Evolutionary conservation across 2,329 filamentous ascomycete genomes (phyloP), one percentile per base, ranked within the genome.

Genomic region (Pseudofabraea citricarpa): DNA sequence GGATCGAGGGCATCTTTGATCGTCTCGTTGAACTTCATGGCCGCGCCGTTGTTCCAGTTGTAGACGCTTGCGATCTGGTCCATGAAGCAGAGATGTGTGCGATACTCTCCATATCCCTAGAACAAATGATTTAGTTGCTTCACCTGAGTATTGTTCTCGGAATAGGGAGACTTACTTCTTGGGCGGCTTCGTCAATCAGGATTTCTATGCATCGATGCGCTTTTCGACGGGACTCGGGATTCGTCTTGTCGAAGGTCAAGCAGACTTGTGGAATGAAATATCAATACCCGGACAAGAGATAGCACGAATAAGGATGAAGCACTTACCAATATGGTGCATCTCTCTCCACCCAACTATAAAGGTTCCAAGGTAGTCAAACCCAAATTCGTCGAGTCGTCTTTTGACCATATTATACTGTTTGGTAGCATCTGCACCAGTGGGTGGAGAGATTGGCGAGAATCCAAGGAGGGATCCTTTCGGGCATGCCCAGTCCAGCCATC

Each of bases 301-400:
- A 35, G 8, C 7, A 19, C 12, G 8, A 7, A 35, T 12, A 8
- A 23, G 12, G 19, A 19, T 8, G 9, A 33, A 10, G 15, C 9
- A 24, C 27, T 27, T 40, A 21, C 41, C 68, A 43, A 77, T 77
- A 52, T 74, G 68, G 54, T 76, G 73, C 64, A 77, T 75, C 56
- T 77, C 73, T 15, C 73, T 61, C 46, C 72, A 66, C 1, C 71
- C 71, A 5, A 77, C 67, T 40, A 67, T 67, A 36, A 75, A 71
- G 2, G 69, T 70, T 4, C 69, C 66, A 47, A 76, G 69, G 40
- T 73, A 66, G 51, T 76, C 73, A 43, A 76, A 66, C 5, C 69
- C 69, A 37, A 63, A 61, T 43, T 72, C 62, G 16, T 59, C 55
- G 44, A 64, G 59, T 22, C 64, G 56, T 2, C 50, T 58, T 52